These are phyloP conservation scores for Moelleriella libera DNA, from an alignment of 2,329 filamentous ascomycete genomes.

Conservation along the genomic window DNA sequence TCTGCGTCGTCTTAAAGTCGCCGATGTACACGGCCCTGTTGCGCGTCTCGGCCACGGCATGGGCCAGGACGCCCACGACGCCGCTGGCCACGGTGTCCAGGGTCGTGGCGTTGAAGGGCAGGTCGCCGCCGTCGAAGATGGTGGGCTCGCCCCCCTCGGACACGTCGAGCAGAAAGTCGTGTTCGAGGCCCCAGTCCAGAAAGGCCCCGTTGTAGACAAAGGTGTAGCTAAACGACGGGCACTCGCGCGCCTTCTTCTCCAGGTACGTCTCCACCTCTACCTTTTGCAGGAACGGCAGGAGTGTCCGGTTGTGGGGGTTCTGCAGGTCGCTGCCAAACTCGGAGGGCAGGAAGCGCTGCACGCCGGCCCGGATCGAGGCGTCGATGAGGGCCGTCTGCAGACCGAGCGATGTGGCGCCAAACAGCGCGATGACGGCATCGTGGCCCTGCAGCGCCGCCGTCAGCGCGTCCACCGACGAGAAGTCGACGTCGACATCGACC, in stretches of 20 bases:
- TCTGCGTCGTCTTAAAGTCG: constrained; percentile 29
- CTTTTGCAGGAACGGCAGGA: constrained; percentile 41
- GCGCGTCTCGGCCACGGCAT: constrained; percentile 33
- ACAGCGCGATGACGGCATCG: constrained; percentile 35
- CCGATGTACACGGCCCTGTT: constrained; percentile 35
- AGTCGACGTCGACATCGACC: constrained; percentile 15
- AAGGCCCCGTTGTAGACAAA: constrained; percentile 38
- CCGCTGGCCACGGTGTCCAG: constrained; percentile 30
- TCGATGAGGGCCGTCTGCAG: constrained; percentile 32
- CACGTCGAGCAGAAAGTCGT: constrained; percentile 28
- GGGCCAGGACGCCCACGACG: constrained; percentile 31
- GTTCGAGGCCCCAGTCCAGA: constrained; percentile 39
- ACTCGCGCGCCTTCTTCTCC: constrained; percentile 21
- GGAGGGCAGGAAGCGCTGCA: constrained; percentile 46
- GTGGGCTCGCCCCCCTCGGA: constrained; percentile 22
- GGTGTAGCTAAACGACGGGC: constrained; percentile 35
- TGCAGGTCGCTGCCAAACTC: constrained; percentile 33
- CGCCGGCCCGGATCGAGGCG: constrained; percentile 43
- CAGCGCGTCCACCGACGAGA: constrained; percentile 31
- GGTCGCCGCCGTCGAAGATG: constrained; percentile 36
- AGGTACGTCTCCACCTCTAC: constrained; percentile 24
- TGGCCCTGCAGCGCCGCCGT: constrained; percentile 36
- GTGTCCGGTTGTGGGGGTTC: constrained; percentile 17
- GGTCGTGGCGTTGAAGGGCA: constrained; percentile 30
- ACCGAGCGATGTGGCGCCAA: constrained; percentile 23